A percentile compares a stretch with the other conserved stretches of the same genome.
These are phyloP conservation scores for Penicillium brasilianum DNA, from an alignment of 2,329 filamentous ascomycete species.

Conservation along the genomic window DNA sequence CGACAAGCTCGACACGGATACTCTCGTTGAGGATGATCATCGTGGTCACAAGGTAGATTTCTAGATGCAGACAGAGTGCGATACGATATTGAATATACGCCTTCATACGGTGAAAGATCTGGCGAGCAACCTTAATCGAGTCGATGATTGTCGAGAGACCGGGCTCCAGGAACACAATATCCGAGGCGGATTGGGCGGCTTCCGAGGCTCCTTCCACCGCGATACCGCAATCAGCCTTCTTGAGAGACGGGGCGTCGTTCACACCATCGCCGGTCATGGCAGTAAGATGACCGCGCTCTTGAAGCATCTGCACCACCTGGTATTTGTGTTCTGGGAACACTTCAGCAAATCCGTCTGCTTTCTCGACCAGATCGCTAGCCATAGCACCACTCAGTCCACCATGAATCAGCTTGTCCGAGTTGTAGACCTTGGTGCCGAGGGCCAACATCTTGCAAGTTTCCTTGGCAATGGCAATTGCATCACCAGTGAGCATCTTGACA, in stretches of 20 bases:
- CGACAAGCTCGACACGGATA: constrained; percentile 73
- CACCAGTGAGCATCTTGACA: constrained; percentile 82
- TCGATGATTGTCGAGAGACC: constrained; percentile 73
- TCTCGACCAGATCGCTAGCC: constrained; percentile 76
- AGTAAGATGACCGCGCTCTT: constrained; percentile 72
- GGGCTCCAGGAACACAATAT: constrained; percentile 75
- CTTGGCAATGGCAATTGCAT: constrained; percentile 78
- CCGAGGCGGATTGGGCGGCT: constrained; percentile 73
- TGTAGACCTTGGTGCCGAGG: constrained; percentile 79
- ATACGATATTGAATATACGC: constrained; percentile 79
- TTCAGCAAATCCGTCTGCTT: constrained; percentile 74
- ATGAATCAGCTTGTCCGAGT: constrained; percentile 77
- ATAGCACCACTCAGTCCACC: constrained; percentile 74
- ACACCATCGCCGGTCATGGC: constrained; percentile 79
- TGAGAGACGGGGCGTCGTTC: constrained; percentile 74
- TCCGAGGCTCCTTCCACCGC: constrained; percentile 74
- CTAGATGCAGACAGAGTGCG: constrained; percentile 73
- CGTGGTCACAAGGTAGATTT: constrained; percentile 76
- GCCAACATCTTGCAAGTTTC: constrained; percentile 83
- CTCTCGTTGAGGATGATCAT: constrained; percentile 84
- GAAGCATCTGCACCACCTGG: constrained; percentile 75
- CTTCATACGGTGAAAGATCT: constrained; percentile 81
- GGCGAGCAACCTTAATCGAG: constrained; percentile 73
- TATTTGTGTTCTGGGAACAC: constrained; percentile 79
- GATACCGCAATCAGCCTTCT: constrained; percentile 76